Percentiles rank a stretch among this genome's conserved stretches.
Evolutionary conservation across 495 filamentous ascomycete species (phyloP).

Genomic region (Tuber umbilicatum): DNA sequence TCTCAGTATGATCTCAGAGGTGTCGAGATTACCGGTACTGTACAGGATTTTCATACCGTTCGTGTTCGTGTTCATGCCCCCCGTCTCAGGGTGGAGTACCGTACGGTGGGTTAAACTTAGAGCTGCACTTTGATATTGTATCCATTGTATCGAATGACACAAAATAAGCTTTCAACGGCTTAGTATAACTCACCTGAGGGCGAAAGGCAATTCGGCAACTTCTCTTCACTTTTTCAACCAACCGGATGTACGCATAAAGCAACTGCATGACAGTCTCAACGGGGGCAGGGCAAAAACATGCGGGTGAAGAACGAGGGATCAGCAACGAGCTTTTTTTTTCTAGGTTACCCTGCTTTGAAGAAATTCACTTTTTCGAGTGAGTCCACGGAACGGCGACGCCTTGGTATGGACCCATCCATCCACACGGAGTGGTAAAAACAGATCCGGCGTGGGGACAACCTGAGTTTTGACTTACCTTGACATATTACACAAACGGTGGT

Average conservation of each 20-base stretch:
- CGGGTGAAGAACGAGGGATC: background rate
- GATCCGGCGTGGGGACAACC: background rate
- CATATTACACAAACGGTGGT: background rate
- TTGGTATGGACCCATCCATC: background rate
- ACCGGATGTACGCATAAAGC: background rate
- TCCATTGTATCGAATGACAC: background rate
- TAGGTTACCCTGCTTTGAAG: background rate
- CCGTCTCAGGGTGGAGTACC: background rate
- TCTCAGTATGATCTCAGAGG: background rate
- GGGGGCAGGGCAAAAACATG: background rate
- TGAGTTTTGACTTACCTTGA: background rate
- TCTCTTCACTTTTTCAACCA: background rate
- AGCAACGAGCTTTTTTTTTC: background rate
- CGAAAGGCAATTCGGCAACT: background rate
- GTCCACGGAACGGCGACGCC: background rate
- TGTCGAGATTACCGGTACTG: background rate
- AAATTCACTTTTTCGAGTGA: background rate
- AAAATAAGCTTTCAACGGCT: conserved; percentile 1
- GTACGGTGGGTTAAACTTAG: background rate
- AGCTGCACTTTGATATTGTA: background rate
- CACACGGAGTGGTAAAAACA: background rate
- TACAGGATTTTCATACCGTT: background rate
- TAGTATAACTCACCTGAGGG: background rate
- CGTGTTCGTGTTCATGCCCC: background rate
- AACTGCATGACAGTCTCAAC: background rate